phyloP scores from a whole-genome alignment of 805 yeast species.

The Metschnikowia baotianmanensis region DNA sequence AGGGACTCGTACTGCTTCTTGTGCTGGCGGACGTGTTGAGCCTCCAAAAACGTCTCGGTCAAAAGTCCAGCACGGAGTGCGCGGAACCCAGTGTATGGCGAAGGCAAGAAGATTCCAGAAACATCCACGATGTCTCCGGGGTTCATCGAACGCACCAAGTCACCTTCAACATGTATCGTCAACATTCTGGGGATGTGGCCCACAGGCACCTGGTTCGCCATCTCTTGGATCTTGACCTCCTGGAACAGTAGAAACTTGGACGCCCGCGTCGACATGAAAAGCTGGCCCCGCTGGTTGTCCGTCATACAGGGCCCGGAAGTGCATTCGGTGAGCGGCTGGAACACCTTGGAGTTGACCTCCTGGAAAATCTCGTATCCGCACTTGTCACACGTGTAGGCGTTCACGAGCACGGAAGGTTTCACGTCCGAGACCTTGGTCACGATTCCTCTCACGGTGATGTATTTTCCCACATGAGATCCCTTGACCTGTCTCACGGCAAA shows the following conservation, averaged over 20 bases:
- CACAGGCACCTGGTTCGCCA: constrained; percentile 94
- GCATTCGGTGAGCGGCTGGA: constrained; percentile 86
- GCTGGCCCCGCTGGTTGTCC: constrained; percentile 82
- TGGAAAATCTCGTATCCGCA: constrained; percentile 97
- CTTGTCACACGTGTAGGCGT: constrained; percentile 95
- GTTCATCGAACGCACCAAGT: constrained; percentile 76
- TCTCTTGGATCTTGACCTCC: constrained; percentile 91
- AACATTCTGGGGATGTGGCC: constrained; percentile 95
- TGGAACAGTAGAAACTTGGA: constrained; percentile 94
- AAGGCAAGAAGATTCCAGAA: constrained; percentile 87
- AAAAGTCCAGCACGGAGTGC: constrained; percentile 90
- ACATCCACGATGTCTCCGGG: constrained; percentile 97
- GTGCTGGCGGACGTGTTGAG: constrained; percentile 82
- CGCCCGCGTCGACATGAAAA: constrained; percentile 91
- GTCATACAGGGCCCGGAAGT: constrained; percentile 73
- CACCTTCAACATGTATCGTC: constrained; percentile 87
- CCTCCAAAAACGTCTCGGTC: constrained; percentile 91
- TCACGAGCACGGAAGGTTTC: constrained; percentile 85
- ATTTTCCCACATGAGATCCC: constrained; percentile 79
- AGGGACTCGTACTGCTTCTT: constrained; percentile 78
- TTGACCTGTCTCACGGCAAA: constrained; percentile 87
- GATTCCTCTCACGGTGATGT: constrained; percentile 89
- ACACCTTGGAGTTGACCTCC: constrained; percentile 81
- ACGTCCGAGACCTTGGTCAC: constrained; percentile 96
- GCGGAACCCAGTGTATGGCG: constrained; percentile 93